A percentile compares a stretch with the other conserved stretches of the same genome.
These are phyloP conservation scores for Candida quercuum DNA, from an alignment of 805 yeast species.

Conservation along the genomic window DNA sequence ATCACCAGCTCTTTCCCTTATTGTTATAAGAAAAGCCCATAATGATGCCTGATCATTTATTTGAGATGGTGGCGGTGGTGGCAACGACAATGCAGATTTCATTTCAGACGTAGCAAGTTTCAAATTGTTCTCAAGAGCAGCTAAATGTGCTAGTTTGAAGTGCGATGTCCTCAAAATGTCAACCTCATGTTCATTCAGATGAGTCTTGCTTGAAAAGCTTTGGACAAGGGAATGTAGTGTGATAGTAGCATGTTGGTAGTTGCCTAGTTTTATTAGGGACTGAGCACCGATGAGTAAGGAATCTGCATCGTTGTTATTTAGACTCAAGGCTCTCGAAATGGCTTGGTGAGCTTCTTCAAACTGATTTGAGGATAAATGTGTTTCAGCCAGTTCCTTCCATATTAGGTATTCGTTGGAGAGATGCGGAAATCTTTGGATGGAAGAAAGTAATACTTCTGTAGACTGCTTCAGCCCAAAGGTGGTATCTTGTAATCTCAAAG, in stretches of 20 bases:
- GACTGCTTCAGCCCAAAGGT: conserved; percentile 13
- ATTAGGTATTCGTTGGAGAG: conserved; percentile 34
- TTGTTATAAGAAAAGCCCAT: conserved; percentile 50
- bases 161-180: conserved; percentile 47
- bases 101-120: conserved; percentile 47
- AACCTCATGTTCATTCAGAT: conserved; percentile 29
- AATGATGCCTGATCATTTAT: conserved; percentile 42
- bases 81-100: conserved; percentile 43
- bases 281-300: conserved; percentile 47
- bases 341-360: conserved; percentile 48
- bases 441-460: conserved; percentile 14
- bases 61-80: conserved; percentile 41
- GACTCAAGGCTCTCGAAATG: conserved; percentile 36
- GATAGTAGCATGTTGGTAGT: conserved; percentile 41
- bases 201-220: conserved; percentile 25
- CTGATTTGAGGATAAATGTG: conserved; percentile 41
- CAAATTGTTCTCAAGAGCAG: conserved; percentile 43
- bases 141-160: conserved; percentile 52
- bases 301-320: conserved; percentile 36
- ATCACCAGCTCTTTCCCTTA: conserved; percentile 41
- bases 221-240: conserved; percentile 40
- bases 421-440: conserved; percentile 27
- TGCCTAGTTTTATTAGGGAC: conserved; percentile 37
- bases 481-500: conserved; percentile 13
- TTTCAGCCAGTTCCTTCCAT: conserved; percentile 47